phyloP scores from a whole-genome alignment of 352 stramenopile genomes.

The Globisporangium carolinianum region DNA sequence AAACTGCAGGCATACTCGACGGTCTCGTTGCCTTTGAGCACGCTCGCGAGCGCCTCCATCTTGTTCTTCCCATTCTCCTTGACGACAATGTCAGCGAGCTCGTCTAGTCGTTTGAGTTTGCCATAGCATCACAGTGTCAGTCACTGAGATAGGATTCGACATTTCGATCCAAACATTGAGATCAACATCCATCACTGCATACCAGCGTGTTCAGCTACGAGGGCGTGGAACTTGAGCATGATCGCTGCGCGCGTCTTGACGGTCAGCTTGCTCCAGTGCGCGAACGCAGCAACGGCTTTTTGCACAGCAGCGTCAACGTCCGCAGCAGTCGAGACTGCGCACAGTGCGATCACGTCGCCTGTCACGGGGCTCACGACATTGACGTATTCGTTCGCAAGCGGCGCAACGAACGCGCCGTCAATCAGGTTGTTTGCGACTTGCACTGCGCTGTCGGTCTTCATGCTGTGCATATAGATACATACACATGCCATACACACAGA shows the following conservation, averaged over 20 bases:
- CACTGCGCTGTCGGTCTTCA: conserved; percentile 7
- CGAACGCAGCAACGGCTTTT: conserved; percentile 78
- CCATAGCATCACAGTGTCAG: background rate
- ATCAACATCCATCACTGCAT: background rate
- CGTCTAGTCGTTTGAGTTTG: conserved; percentile 27
- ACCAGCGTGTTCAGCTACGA: conserved; percentile 87
- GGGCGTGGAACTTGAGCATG: conserved; percentile 95
- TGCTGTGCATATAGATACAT: background rate
- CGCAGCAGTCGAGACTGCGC: conserved; percentile 62
- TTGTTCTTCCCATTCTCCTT: conserved; percentile 97
- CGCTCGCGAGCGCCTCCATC: conserved; percentile 93
- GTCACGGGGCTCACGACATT: conserved; percentile 64
- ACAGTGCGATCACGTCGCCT: conserved; percentile 63
- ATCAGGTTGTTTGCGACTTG: conserved; percentile 59
- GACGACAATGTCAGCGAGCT: conserved; percentile 92
- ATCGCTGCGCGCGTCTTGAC: conserved; percentile 93
- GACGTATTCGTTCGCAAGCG: conserved; percentile 32
- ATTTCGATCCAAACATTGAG: background rate
- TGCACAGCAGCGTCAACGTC: conserved; percentile 88
- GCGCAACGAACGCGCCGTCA: conserved; percentile 47
- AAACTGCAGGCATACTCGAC: conserved; percentile 95
- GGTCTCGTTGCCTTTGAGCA: conserved; percentile 97
- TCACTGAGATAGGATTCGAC: background rate
- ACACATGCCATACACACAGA: background rate
- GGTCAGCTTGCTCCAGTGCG: conserved; percentile 86